phyloP scores from a whole-genome alignment of 2,329 filamentous ascomycete species.

The Hypoxylon sp. region DNA sequence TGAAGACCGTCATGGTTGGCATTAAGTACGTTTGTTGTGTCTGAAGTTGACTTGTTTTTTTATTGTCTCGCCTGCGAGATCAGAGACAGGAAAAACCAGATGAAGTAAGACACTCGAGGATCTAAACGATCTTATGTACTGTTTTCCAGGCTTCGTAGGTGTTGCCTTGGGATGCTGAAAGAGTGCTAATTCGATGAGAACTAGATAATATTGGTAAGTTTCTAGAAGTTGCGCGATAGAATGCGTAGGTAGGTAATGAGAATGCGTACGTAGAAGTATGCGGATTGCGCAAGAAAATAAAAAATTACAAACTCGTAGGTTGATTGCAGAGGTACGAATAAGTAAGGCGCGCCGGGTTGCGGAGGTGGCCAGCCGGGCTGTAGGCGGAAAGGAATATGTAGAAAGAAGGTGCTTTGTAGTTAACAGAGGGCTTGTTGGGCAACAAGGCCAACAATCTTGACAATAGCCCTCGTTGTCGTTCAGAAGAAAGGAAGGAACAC shows the following conservation, averaged over 20 bases:
- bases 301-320: slow-evolving; percentile 23
- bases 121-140: slow-evolving; percentile 6
- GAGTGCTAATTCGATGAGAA: slow-evolving; percentile 6
- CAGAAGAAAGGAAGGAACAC: slow-evolving; percentile 36
- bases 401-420: slow-evolving; percentile 41
- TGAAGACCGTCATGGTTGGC: slow-evolving; percentile 38
- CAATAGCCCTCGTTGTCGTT: slow-evolving; percentile 39
- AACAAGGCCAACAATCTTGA: slow-evolving; percentile 40
- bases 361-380: slow-evolving; percentile 28
- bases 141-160: slow-evolving; percentile 2
- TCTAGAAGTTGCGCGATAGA: slow-evolving; percentile 12
- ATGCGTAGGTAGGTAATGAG: slow-evolving; percentile 15
- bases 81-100: slow-evolving; percentile 16
- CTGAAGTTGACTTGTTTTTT: slow-evolving; percentile 29
- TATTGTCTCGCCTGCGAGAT: slow-evolving; percentile 45
- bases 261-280: neutral
- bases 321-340: slow-evolving; percentile 26
- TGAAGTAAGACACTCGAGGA: slow-evolving; percentile 4
- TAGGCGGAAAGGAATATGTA: slow-evolving; percentile 43
- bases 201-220: slow-evolving; percentile 12
- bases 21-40: slow-evolving; percentile 7
- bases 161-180: slow-evolving; percentile 9
- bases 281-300: slow-evolving; percentile 27
- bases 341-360: slow-evolving; percentile 30
- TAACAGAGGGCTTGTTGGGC: slow-evolving; percentile 30